Conservation (phyloP, 352 stramenopile genomes). For the Elongisporangium senticosum region DNA sequence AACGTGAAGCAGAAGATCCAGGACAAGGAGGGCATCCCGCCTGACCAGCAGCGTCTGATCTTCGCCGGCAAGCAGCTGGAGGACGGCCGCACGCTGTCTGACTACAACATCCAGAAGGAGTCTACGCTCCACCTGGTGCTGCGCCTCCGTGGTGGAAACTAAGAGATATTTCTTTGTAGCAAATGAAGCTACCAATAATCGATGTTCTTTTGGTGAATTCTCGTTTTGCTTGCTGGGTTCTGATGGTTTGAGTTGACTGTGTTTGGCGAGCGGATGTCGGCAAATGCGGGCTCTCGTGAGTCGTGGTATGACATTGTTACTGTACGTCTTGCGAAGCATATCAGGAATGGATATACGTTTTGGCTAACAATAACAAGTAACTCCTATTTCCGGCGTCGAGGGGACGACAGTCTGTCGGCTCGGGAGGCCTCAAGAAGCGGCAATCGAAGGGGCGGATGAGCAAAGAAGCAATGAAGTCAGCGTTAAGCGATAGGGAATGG, state of each 20-base stretch:
- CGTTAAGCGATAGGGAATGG: slow-evolving; percentile 50
- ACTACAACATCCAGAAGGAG: slow-evolving; percentile 95
- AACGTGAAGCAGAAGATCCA: slow-evolving; percentile 95
- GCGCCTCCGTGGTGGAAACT: slow-evolving; percentile 60
- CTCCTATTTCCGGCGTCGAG: not conserved
- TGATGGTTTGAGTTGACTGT: not conserved
- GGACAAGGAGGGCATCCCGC: slow-evolving; percentile 91
- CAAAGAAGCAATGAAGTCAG: slow-evolving; percentile 4
- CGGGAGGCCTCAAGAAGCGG: not conserved
- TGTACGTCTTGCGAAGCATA: not conserved
- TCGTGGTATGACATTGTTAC: too few species aligned
- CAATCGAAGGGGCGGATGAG: slow-evolving; percentile 1
- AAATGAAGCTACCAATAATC: too few species aligned
- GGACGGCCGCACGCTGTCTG: slow-evolving; percentile 90
- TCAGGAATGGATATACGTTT: not conserved
- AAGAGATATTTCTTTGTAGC: slow-evolving; percentile 32
- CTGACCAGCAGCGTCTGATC: slow-evolving; percentile 95
- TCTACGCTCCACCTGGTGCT: slow-evolving; percentile 91
- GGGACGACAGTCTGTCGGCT: not conserved
- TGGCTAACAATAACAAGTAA: not conserved
- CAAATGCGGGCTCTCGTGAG: slow-evolving; percentile 2
- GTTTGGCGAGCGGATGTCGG: not conserved
- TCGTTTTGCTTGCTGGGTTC: slow-evolving; percentile 1
- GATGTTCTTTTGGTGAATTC: slow-evolving; percentile 3
- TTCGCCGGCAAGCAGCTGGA: slow-evolving; percentile 96